Conservation (phyloP, 2,329 filamentous ascomycete species). For the Fonsecaea nubica region DNA sequence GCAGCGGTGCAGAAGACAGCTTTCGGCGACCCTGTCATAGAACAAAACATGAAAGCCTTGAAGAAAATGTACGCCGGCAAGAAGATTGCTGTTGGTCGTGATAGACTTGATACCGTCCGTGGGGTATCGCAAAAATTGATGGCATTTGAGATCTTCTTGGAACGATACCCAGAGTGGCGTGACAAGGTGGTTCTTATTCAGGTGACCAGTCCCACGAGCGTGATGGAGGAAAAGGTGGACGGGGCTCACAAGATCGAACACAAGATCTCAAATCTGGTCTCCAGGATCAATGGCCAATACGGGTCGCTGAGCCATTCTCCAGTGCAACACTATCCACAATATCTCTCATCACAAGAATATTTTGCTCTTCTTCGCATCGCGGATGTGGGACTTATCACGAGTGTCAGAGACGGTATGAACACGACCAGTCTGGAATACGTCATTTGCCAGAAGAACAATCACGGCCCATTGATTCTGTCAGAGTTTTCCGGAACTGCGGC, state of each 20-base stretch:
- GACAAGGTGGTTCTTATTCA: slow-evolving; percentile 93
- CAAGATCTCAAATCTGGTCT: slow-evolving; percentile 87
- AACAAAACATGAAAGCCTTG: slow-evolving; percentile 74
- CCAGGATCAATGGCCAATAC: slow-evolving; percentile 88
- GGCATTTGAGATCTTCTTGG: slow-evolving; percentile 90
- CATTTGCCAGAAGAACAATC: slow-evolving; percentile 83
- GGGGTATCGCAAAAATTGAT: slow-evolving; percentile 96
- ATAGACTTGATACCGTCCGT: slow-evolving; percentile 89
- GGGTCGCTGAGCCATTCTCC: slow-evolving; percentile 88
- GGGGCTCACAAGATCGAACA: slow-evolving; percentile 80
- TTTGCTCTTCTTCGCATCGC: slow-evolving; percentile 89
- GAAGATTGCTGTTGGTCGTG: slow-evolving; percentile 92
- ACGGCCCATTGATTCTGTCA: slow-evolving; percentile 89
- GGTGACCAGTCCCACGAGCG: slow-evolving; percentile 84
- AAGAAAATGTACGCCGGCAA: slow-evolving; percentile 82
- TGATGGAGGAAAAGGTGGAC: slow-evolving; percentile 79
- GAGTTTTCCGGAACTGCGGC: slow-evolving; percentile 96
- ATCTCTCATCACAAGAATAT: slow-evolving; percentile 87
- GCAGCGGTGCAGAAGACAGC: slow-evolving; percentile 76
- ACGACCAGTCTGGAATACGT: slow-evolving; percentile 95
- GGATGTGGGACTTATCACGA: slow-evolving; percentile 92
- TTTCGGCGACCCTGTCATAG: slow-evolving; percentile 72
- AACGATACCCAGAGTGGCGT: slow-evolving; percentile 88
- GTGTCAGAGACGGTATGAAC: slow-evolving; percentile 96
- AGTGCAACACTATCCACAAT: slow-evolving; percentile 93